Base-by-base conservation (phyloP, 2,329 filamentous ascomycete genomes). In the Aspergillus versicolor region DNA sequence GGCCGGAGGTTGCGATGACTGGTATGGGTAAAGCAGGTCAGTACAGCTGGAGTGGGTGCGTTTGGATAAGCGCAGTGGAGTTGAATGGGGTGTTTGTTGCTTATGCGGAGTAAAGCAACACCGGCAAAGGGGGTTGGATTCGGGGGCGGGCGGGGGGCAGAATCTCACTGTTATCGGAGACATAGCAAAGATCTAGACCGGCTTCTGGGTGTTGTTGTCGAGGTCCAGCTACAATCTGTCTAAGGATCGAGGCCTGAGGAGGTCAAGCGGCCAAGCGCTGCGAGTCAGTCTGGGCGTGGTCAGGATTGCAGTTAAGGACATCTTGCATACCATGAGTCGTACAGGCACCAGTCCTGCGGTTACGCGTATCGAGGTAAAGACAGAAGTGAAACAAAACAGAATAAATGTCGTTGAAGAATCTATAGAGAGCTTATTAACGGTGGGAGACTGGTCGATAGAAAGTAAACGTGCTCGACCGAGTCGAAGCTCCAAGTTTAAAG, bases 101-200 rank as follows among this genome's bases (percentile, higher is more conserved):
- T 30, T 30, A 30, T 15, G 43, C 27, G 24, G 19, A 17, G 7
- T 17, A 7, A n/a, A 34, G 37, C 11, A 46, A 41, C 37, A 9
- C 11, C 5, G 34, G 22, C 3, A 32, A 50, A 43, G 11, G 44
- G 38, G 13, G 19, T n/a, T 42, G 37, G 27, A 11, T 30, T 30
- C 11, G 9, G 27, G 27, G 27, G 27, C 9, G 4, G 27, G n/a
- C n/a, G n/a, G 9, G 27, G 27, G 27, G 27, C 27, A 4, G 27
- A 30, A 30, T 24, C 66, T 59, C 65, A 79, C 73, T 90, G 68
- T 89, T 85, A 67, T 92, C 86, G 0, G 92, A 96, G 37, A 97
- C 92, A 75, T 99, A 99, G 81, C 93, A 97, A 44, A 99, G 83
- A 72, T 99, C 94, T 24, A 99, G 82, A 5, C 90, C 89, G 7